Evolutionary conservation across 441 rosid genomes (phyloP).

Genomic region (Hura crepitans): DNA sequence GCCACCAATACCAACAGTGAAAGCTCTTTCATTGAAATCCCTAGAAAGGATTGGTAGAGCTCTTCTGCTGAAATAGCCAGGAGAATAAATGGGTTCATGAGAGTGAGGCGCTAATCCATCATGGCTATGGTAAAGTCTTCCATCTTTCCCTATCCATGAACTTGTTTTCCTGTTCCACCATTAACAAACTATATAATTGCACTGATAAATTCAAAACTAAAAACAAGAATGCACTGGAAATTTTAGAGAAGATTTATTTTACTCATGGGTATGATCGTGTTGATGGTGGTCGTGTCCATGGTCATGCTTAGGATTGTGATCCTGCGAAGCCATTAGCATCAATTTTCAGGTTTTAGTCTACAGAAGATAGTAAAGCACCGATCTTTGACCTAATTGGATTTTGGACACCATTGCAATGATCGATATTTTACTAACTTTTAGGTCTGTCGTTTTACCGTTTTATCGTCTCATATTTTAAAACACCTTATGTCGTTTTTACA

Average conservation of each 20-base stretch:
- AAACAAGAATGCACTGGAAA: constrained; percentile 2
- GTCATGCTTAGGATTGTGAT: constrained; percentile 29
- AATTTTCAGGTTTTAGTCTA: neutral
- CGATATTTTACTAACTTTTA: no score
- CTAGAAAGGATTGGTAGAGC: constrained; percentile 74
- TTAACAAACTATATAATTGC: neutral
- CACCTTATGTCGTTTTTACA: no score
- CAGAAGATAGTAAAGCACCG: no score
- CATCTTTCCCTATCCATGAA: constrained; percentile 75
- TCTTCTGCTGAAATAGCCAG: constrained; percentile 84
- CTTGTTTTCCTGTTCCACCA: constrained; percentile 29
- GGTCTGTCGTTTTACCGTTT: no score
- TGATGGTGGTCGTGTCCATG: constrained; percentile 26
- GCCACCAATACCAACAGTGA: constrained; percentile 95
- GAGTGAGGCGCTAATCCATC: constrained; percentile 96
- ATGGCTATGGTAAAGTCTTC: constrained; percentile 86
- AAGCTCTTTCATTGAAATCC: constrained; percentile 86
- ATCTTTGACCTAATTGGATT: no score
- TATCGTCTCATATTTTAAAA: no score
- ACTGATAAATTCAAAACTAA: constrained; percentile 4
- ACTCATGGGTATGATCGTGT: constrained; percentile 32
- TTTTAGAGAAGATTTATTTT: constrained; percentile 26
- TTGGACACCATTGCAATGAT: no score
- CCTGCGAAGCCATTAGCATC: constrained; percentile 52
- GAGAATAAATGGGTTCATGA: constrained; percentile 94